Percentiles rank a stretch among this genome's conserved stretches.
phyloP scores from a whole-genome alignment of 2,329 filamentous ascomycete genomes.

The Verruconis gallopava region DNA sequence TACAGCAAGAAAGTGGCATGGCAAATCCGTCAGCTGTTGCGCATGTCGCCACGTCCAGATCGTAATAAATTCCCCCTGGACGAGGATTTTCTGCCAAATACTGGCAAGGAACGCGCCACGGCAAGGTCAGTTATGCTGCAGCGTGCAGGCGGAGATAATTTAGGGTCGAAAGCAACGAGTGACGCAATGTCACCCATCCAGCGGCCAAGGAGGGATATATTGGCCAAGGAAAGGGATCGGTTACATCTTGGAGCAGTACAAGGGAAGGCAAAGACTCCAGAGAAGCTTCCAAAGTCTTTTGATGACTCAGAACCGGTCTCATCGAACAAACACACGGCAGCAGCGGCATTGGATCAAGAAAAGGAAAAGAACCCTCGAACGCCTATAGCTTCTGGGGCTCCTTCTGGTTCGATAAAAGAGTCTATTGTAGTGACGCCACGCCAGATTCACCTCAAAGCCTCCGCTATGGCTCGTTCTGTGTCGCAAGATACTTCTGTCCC shows the following conservation, averaged over 20 bases:
- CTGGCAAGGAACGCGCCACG: not conserved
- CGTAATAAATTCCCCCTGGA: not conserved
- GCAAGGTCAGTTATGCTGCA: not conserved
- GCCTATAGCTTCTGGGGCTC: slow-evolving; percentile 17
- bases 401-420: slow-evolving; percentile 13
- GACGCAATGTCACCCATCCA: not conserved
- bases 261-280: slow-evolving; percentile 11
- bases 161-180: not conserved
- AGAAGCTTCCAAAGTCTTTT: slow-evolving; percentile 25
- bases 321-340: slow-evolving; percentile 22
- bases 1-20: slow-evolving; percentile 38
- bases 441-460: slow-evolving; percentile 5
- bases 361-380: slow-evolving; percentile 23
- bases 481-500: slow-evolving; percentile 15
- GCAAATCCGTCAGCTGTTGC: slow-evolving; percentile 29
- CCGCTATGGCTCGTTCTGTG: slow-evolving; percentile 23
- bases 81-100: not conserved
- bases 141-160: not conserved
- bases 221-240: not conserved
- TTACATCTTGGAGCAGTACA: not conserved
- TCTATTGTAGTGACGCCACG: slow-evolving; percentile 2
- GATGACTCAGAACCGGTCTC: slow-evolving; percentile 17
- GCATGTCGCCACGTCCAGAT: slow-evolving; percentile 15
- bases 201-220: not conserved
- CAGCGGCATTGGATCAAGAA: slow-evolving; percentile 11